These are phyloP conservation scores for Candida mesenterica DNA, from an alignment of 1,139 yeast species.

Conservation along the genomic window DNA sequence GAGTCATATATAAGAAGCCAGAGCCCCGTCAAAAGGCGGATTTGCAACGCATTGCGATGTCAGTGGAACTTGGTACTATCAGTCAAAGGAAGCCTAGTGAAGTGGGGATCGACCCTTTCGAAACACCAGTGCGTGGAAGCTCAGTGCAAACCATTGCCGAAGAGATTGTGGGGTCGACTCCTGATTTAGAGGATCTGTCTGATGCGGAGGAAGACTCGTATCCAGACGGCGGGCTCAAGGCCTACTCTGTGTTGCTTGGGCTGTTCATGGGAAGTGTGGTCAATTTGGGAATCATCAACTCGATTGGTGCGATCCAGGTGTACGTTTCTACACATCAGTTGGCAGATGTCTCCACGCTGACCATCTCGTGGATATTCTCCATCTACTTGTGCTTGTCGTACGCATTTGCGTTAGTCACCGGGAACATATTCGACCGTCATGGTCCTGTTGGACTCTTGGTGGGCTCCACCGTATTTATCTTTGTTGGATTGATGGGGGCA, in stretches of 20 bases:
- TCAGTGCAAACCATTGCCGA: not conserved
- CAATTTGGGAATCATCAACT: constrained; percentile 62
- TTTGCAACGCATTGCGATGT: not conserved
- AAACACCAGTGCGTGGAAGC: not conserved
- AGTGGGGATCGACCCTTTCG: not conserved
- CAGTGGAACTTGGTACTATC: constrained; percentile 1
- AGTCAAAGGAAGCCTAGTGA: constrained; percentile 3
- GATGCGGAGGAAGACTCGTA: constrained; percentile 18
- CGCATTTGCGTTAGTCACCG: constrained; percentile 58
- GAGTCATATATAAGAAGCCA: not conserved
- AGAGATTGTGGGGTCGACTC: not conserved
- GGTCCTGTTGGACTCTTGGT: constrained; percentile 52
- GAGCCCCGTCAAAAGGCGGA: not conserved
- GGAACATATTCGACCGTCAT: constrained; percentile 57
- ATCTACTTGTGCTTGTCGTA: constrained; percentile 55
- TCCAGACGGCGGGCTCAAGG: constrained; percentile 64
- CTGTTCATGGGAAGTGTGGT: constrained; percentile 57
- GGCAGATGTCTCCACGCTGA: constrained; percentile 35
- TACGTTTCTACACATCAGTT: constrained; percentile 54
- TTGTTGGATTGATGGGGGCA: constrained; percentile 50
- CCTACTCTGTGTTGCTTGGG: constrained; percentile 62
- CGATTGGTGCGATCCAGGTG: constrained; percentile 61
- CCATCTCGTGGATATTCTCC: constrained; percentile 65
- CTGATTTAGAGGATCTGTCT: not conserved
- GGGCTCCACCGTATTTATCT: constrained; percentile 44